Evolutionary conservation across 2,329 filamentous ascomycete species (phyloP).

Genomic region (Fusarium sp.): DNA sequence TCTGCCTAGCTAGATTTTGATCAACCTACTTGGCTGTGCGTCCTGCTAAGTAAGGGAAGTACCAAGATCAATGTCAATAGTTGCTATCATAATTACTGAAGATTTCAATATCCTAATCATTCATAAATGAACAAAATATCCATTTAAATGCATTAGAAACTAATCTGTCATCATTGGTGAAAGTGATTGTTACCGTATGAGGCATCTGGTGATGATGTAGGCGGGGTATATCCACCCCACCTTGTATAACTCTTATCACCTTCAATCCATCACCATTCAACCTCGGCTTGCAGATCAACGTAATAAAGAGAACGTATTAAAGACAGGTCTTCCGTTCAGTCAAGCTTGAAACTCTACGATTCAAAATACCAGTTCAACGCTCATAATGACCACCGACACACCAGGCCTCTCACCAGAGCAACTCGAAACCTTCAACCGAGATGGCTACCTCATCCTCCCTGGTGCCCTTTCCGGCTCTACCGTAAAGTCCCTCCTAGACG

Average conservation of each 20-base stretch:
- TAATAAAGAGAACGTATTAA: too few relatives aligned
- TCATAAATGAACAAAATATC: neutral
- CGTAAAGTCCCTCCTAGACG: constrained; percentile 75
- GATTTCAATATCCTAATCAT: too few relatives aligned
- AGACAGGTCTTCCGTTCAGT: neutral
- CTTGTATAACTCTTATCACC: constrained; percentile 27
- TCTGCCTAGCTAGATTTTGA: neutral
- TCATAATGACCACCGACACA: constrained; percentile 35
- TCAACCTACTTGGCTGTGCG: neutral
- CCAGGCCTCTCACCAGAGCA: constrained; percentile 77
- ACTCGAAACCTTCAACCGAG: constrained; percentile 76
- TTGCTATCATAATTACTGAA: neutral
- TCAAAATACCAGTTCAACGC: neutral
- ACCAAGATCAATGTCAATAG: neutral
- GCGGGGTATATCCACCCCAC: constrained; percentile 45
- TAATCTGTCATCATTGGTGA: neutral
- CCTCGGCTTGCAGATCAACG: constrained; percentile 7
- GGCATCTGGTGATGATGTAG: constrained; percentile 27
- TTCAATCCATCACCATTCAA: constrained; percentile 26
- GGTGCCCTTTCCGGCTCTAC: constrained; percentile 76
- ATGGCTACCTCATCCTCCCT: constrained; percentile 92
- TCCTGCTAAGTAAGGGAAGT: neutral
- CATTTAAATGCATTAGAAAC: neutral
- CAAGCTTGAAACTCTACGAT: rapidly evolving
- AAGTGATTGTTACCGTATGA: constrained; percentile 7